Evolutionary conservation across 1,139 yeast species (phyloP).

Genomic region (Geotrichum australiense): DNA sequence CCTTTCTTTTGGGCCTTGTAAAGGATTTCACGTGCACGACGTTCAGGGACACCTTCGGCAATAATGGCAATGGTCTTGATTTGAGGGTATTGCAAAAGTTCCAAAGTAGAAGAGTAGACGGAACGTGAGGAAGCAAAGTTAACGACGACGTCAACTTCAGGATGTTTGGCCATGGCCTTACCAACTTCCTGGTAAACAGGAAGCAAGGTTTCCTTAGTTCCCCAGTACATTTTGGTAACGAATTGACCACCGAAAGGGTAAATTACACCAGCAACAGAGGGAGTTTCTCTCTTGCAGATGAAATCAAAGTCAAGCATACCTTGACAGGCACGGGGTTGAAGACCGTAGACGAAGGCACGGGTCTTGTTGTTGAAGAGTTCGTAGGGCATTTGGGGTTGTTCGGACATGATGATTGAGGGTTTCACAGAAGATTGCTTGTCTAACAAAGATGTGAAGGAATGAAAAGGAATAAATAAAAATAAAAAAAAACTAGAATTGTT

Average conservation of each 20-base stretch:
- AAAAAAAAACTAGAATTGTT: no score
- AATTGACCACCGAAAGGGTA: slow-evolving; percentile 44
- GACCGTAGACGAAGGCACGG: slow-evolving; percentile 40
- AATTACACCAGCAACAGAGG: slow-evolving; percentile 44
- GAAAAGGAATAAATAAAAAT: no score
- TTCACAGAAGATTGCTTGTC: no score
- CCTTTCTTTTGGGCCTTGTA: slow-evolving; percentile 41
- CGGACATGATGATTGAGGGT: slow-evolving; percentile 11
- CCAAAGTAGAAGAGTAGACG: slow-evolving; percentile 43
- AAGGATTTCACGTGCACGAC: slow-evolving; percentile 43
- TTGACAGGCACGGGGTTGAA: slow-evolving; percentile 44
- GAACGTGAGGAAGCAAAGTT: slow-evolving; percentile 44
- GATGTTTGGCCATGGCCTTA: slow-evolving; percentile 40
- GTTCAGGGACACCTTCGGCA: slow-evolving; percentile 46
- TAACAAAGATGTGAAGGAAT: no score
- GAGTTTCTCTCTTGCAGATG: slow-evolving; percentile 41
- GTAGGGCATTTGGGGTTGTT: slow-evolving; percentile 23
- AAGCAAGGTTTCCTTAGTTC: slow-evolving; percentile 41
- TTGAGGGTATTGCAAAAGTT: slow-evolving; percentile 42
- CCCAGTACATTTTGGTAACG: slow-evolving; percentile 45
- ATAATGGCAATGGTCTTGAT: slow-evolving; percentile 43
- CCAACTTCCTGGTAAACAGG: slow-evolving; percentile 42
- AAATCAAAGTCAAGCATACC: slow-evolving; percentile 45
- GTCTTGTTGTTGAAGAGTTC: slow-evolving; percentile 40
- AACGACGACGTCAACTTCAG: slow-evolving; percentile 44